Evolutionary conservation across 495 filamentous ascomycete genomes (phyloP), one percentile per base, ranked within the genome.

Genomic region (Podospora pseudocomata): DNA sequence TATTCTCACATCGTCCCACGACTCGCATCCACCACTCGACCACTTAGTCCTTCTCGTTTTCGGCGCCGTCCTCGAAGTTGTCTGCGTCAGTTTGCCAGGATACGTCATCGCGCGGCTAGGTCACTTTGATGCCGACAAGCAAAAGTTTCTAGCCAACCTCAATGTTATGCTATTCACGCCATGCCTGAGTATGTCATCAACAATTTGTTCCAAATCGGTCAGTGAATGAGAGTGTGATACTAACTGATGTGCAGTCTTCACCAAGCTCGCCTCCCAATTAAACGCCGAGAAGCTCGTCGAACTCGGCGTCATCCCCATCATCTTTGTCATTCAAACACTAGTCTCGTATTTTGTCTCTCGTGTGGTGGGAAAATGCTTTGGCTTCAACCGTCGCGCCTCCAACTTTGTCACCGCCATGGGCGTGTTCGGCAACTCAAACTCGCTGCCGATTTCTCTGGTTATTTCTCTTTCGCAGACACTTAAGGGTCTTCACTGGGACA

Each of bases 341-440:
- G 88, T 98, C 28, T 97, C 93, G 16, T 98, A 92, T 77, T 44
- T 86, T 4, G 91, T 92, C 69, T 87, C 94, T 2, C 79, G 87
- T 9, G 69, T 81, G 4, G 85, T 98, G 32, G 84, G 91, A 15
- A 89, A 85, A 80, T 82, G 87, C 64, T 96, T 91, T 73, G 83
- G 91, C 3, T 92, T 99, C 79, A 86, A 87, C 73, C 94, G 92
- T 75, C 85, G 93, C 66, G 89, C 91, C 56, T 85, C 89, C 58
- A 98, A 98, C 77, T 99, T 97, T 74, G 91, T 99, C 59, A 89
- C 92, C 63, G 95, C 95, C 54, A 99, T 98, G 95, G 92, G 89
- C 61, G 95, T 99, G 53, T 99, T 99, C 76, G 95, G 94, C 67
- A 99, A 99, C 76, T 97, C 94, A 44, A 99, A 98, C 79, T 98